Conservation (phyloP, 306 rosid genomes). For the Cyamopsis tetragonoloba region DNA sequence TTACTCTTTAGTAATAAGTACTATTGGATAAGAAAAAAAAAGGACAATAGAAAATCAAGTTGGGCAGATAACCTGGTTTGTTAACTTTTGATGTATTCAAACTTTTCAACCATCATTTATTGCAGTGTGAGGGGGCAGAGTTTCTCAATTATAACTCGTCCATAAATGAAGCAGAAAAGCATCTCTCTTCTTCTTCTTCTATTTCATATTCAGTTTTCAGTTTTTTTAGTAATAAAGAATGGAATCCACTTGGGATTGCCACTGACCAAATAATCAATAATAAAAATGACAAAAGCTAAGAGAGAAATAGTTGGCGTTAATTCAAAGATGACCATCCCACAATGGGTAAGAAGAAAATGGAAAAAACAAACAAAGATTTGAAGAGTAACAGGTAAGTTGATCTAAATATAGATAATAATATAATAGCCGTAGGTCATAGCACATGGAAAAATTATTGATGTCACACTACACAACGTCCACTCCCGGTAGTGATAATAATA, state of each 20-base stretch:
- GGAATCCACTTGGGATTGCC: constrained; percentile 25
- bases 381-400: constrained; percentile 18
- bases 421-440: not conserved
- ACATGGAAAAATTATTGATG: constrained; percentile 27
- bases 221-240: not conserved
- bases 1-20: too few species aligned
- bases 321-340: not conserved
- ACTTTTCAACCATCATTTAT: not conserved
- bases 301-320: not conserved
- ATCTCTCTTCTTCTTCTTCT: not conserved
- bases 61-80: constrained; percentile 12
- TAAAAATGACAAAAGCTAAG: not conserved
- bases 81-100: not conserved
- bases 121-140: not conserved
- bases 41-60: not conserved
- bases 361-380: constrained; percentile 21
- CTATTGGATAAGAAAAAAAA: constrained; percentile 23
- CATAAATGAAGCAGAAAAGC: not conserved
- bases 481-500: not conserved
- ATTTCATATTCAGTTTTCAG: constrained; percentile 19
- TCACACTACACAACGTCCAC: not conserved
- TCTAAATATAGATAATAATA: constrained; percentile 11
- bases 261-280: not conserved
- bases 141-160: not conserved
- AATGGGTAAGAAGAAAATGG: not conserved